Percentiles rank a stretch among this genome's conserved stretches.
Evolutionary conservation across 495 filamentous ascomycete species (phyloP).

Genomic region (Podospora comata): DNA sequence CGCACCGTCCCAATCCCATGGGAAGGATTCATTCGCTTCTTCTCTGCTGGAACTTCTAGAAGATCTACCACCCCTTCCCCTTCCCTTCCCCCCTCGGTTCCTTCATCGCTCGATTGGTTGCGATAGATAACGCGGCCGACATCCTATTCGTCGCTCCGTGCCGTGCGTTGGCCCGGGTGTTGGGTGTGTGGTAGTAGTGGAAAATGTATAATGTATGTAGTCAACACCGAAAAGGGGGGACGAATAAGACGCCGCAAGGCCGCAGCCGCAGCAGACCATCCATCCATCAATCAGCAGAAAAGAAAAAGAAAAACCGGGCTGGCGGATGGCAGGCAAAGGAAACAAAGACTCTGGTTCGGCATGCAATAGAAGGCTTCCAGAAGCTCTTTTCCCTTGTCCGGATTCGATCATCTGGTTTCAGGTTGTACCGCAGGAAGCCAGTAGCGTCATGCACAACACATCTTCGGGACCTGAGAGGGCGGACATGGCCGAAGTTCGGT

Average conservation of each 20-base stretch:
- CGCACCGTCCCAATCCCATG: not conserved
- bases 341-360: not conserved
- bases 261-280: not conserved
- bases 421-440: conserved; percentile 8
- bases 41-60: conserved; percentile 1
- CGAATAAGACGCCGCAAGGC: not conserved
- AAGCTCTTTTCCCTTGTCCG: conserved; percentile 6
- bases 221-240: not conserved
- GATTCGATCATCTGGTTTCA: conserved; percentile 13
- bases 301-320: not conserved
- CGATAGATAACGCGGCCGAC: not conserved
- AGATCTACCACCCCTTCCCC: not conserved
- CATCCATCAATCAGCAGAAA: not conserved
- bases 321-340: not conserved
- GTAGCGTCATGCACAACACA: conserved; percentile 12
- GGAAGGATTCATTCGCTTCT: not conserved
- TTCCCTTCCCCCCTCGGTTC: not conserved
- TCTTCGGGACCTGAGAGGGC: conserved; percentile 3
- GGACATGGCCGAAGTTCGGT: conserved; percentile 5
- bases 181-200: not conserved
- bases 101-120: not conserved
- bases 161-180: not conserved
- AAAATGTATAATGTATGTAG: not conserved
- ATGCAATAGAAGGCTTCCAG: conserved; percentile 12
- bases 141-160: not conserved